phyloP scores from a whole-genome alignment of 2,329 filamentous ascomycete genomes.

The Lasiodiplodia theobromae region DNA sequence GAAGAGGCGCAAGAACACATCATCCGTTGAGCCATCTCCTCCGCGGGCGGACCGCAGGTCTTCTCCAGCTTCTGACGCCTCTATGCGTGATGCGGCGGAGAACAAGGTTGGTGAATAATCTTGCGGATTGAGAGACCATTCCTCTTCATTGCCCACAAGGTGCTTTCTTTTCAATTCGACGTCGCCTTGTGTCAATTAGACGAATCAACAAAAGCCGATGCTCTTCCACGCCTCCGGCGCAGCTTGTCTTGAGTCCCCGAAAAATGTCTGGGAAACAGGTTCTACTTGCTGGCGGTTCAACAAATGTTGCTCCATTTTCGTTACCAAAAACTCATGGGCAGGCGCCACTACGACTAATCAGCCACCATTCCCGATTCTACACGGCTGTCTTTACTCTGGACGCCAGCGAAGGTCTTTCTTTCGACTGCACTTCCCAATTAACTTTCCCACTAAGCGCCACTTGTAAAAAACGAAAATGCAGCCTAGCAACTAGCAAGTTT shows the following conservation, averaged over 20 bases:
- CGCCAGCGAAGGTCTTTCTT: too few relatives aligned
- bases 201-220: slow-evolving; percentile 6
- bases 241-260: not conserved
- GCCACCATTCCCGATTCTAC: not conserved
- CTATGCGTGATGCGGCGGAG: not conserved
- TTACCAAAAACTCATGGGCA: not conserved
- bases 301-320: not conserved
- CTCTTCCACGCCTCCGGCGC: not conserved
- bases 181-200: slow-evolving; percentile 14
- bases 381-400: not conserved
- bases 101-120: slow-evolving; percentile 24
- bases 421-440: not conserved
- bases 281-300: not conserved
- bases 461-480: not conserved
- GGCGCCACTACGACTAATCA: not conserved
- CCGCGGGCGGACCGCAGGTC: not conserved
- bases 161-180: not conserved
- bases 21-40: slow-evolving; percentile 24
- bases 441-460: not conserved
- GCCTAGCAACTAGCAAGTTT: slow-evolving; percentile 30
- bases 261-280: not conserved
- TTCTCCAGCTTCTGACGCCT: slow-evolving; percentile 12
- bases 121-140: not conserved
- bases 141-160: not conserved
- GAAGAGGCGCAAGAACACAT: slow-evolving; percentile 32